A percentile compares a stretch with the other conserved stretches of the same genome.
Evolutionary conservation across 306 rosid species (phyloP).

Genomic region (Vigna mungo): DNA sequence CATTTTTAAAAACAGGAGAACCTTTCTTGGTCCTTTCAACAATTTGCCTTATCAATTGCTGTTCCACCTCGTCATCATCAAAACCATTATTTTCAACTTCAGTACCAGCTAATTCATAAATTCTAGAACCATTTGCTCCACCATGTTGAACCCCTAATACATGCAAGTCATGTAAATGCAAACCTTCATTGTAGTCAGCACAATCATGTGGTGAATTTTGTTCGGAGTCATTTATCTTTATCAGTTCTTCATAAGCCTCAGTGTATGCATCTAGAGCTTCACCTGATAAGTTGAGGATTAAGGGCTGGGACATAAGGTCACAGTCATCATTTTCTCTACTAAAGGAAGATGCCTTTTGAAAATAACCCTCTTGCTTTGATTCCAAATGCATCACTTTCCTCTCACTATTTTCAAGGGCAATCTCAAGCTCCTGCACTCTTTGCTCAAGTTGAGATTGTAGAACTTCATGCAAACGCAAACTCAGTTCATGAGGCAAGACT

Average conservation of each 20-base stretch:
- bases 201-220: conserved; percentile 59
- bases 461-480: conserved; percentile 81
- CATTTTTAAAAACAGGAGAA: conserved; percentile 77
- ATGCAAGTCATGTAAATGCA: conserved; percentile 25
- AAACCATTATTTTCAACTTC: conserved; percentile 60
- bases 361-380: conserved; percentile 44
- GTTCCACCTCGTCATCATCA: conserved; percentile 73
- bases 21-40: conserved; percentile 91
- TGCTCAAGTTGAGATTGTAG: conserved; percentile 75
- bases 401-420: conserved; percentile 72
- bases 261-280: conserved; percentile 89
- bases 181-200: conserved; percentile 40
- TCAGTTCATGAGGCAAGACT: conserved; percentile 80
- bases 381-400: conserved; percentile 54
- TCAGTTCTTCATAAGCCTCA: conserved; percentile 75
- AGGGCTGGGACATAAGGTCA: conserved; percentile 53
- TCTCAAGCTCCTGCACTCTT: conserved; percentile 87
- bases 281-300: conserved; percentile 75
- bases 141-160: conserved; percentile 39
- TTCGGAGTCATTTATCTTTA: conserved; percentile 62
- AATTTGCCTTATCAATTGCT: conserved; percentile 79
- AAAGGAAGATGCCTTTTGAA: conserved; percentile 44
- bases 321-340: conserved; percentile 49
- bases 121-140: conserved; percentile 43
- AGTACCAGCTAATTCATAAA: conserved; percentile 44